phyloP scores from a whole-genome alignment of 495 filamentous ascomycete genomes.

The Gamarada debralockiae region DNA sequence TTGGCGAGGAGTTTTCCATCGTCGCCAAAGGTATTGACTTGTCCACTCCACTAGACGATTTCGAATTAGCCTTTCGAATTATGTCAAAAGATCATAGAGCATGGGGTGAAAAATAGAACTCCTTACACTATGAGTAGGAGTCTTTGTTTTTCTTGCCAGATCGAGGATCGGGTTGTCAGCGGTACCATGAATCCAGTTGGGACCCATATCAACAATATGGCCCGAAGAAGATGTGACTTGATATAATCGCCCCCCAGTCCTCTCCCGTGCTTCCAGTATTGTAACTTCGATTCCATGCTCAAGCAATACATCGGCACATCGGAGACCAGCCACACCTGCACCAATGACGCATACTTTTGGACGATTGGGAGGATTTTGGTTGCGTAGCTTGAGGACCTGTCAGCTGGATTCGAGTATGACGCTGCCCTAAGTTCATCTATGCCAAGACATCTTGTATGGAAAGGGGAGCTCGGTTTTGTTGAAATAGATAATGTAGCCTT shows the following conservation, averaged over 20 bases:
- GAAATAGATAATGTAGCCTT: too few relatives aligned
- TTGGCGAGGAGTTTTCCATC: slow-evolving; percentile 53
- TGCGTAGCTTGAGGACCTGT: too few relatives aligned
- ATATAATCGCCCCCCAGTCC: slow-evolving; percentile 76
- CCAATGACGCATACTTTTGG: slow-evolving; percentile 71
- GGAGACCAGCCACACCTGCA: slow-evolving; percentile 81
- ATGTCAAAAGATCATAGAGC: too few relatives aligned
- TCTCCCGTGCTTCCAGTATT: slow-evolving; percentile 78
- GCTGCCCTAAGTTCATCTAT: too few relatives aligned
- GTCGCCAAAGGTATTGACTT: slow-evolving; percentile 56
- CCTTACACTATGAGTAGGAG: slow-evolving; percentile 50
- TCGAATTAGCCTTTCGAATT: too few relatives aligned
- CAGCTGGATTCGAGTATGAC: too few relatives aligned
- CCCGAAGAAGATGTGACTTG: slow-evolving; percentile 44
- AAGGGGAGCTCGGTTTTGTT: too few relatives aligned
- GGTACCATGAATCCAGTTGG: slow-evolving; percentile 95
- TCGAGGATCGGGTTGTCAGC: slow-evolving; percentile 78
- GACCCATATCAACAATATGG: slow-evolving; percentile 61
- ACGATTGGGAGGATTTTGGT: too few relatives aligned
- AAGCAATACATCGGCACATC: slow-evolving; percentile 79
- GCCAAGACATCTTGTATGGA: too few relatives aligned
- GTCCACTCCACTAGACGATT: slow-evolving; percentile 58
- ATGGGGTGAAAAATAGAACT: too few relatives aligned
- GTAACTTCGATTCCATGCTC: slow-evolving; percentile 78
- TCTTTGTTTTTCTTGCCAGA: slow-evolving; percentile 66